Percentiles rank a stretch among this genome's conserved stretches.
phyloP scores from a whole-genome alignment of 352 stramenopile species.

The Phytophthora uliginosa region DNA sequence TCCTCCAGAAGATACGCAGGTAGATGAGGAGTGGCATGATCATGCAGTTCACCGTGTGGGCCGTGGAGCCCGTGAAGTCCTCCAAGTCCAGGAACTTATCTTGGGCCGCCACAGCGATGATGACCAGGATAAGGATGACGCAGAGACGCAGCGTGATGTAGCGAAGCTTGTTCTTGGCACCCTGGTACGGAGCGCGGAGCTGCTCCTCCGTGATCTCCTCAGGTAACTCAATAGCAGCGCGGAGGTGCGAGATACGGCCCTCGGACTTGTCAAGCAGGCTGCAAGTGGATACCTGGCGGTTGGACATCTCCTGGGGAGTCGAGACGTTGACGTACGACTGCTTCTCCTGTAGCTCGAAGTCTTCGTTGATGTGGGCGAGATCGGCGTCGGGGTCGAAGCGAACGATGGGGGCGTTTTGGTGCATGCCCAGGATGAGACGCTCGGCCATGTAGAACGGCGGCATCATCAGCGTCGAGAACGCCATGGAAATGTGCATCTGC shows the following conservation, averaged over 20 bases:
- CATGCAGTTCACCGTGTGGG: slow-evolving; percentile 38
- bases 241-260: slow-evolving; percentile 28
- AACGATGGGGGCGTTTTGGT: slow-evolving; percentile 26
- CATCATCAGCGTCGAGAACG: slow-evolving; percentile 29
- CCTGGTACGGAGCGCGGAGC: slow-evolving; percentile 50
- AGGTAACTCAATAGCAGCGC: slow-evolving; percentile 20
- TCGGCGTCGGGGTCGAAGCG: slow-evolving; percentile 29
- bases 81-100: slow-evolving; percentile 60
- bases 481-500: slow-evolving; percentile 37
- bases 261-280: slow-evolving; percentile 34
- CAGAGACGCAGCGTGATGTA: slow-evolving; percentile 49
- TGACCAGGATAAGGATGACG: slow-evolving; percentile 50
- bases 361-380: slow-evolving; percentile 17
- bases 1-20: slow-evolving; percentile 34
- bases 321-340: slow-evolving; percentile 32
- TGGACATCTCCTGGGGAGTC: slow-evolving; percentile 26
- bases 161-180: slow-evolving; percentile 45
- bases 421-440: slow-evolving; percentile 35
- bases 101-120: slow-evolving; percentile 52
- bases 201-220: slow-evolving; percentile 43
- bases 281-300: slow-evolving; percentile 24
- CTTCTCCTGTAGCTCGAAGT: slow-evolving; percentile 38
- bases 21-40: slow-evolving; percentile 39
- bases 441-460: slow-evolving; percentile 39
- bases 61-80: slow-evolving; percentile 31